Conservation (phyloP, 1,284 basidiomycete genomes). For the Sporisorium exsertum region DNA sequence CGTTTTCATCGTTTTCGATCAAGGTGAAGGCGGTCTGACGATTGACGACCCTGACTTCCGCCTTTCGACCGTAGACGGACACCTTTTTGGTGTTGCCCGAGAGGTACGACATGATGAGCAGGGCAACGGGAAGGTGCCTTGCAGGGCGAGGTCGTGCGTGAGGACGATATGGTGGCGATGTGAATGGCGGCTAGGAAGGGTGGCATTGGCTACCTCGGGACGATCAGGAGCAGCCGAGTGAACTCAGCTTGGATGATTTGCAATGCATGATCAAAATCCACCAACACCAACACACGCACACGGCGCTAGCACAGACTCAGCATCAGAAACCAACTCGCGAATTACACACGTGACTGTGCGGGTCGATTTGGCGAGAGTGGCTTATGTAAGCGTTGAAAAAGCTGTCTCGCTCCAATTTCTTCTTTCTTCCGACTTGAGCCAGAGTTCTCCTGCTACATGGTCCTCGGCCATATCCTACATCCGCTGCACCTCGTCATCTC, state of each 20-base stretch:
- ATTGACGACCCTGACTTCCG: constrained; percentile 32
- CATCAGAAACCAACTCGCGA: constrained; percentile 22
- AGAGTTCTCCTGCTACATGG: neutral
- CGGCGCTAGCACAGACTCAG: neutral
- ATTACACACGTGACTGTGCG: constrained; percentile 24
- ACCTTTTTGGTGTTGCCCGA: constrained; percentile 46
- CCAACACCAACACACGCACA: constrained; percentile 20
- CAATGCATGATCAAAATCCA: neutral
- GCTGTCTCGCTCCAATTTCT: constrained; percentile 18
- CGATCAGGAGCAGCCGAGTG: neutral
- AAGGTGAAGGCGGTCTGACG: constrained; percentile 29
- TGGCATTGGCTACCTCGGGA: neutral
- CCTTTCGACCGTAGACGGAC: constrained; percentile 47
- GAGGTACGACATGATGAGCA: constrained; percentile 28
- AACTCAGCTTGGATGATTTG: neutral
- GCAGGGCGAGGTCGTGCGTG: too few relatives aligned
- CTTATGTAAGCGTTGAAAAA: constrained; percentile 27
- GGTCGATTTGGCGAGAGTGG: neutral
- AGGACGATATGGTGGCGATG: neutral
- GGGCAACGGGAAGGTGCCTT: neutral
- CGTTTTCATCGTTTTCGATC: constrained; percentile 38
- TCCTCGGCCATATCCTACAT: neutral
- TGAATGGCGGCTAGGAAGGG: neutral
- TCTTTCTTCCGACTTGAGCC: constrained; percentile 12
- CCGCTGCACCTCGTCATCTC: neutral